Conservation (phyloP, 1,139 yeast genomes). For the Wickerhamomyces sp. region DNA sequence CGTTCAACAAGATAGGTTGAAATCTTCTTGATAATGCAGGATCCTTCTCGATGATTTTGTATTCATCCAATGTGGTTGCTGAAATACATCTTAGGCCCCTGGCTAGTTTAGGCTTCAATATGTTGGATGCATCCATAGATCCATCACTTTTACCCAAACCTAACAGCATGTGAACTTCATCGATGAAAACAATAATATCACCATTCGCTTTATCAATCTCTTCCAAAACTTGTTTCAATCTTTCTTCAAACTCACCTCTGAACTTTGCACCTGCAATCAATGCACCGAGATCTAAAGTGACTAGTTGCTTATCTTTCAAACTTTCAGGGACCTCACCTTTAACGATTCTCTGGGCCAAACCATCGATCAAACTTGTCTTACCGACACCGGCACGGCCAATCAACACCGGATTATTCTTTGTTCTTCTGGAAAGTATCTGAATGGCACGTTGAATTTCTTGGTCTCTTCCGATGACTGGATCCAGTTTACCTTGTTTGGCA, state of each 20-base stretch:
- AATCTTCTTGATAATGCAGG: conserved; percentile 90
- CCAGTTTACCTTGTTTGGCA: conserved; percentile 87
- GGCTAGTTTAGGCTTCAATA: conserved; percentile 90
- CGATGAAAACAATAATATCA: conserved; percentile 76
- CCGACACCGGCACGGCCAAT: conserved; percentile 98
- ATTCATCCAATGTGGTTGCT: conserved; percentile 90
- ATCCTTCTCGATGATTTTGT: conserved; percentile 85
- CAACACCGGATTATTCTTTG: conserved; percentile 90
- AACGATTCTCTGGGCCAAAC: conserved; percentile 87
- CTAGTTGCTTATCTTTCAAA: conserved; percentile 76
- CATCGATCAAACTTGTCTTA: conserved; percentile 95
- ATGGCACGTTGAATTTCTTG: conserved; percentile 91
- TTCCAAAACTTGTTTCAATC: conserved; percentile 75
- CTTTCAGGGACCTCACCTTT: conserved; percentile 93
- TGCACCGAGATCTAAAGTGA: conserved; percentile 83
- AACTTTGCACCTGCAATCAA: conserved; percentile 92
- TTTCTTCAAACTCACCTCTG: conserved; percentile 93
- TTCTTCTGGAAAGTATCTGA: conserved; percentile 85
- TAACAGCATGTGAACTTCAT: conserved; percentile 84
- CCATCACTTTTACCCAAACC: conserved; percentile 97
- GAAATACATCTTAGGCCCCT: conserved; percentile 95
- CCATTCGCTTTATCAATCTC: conserved; percentile 86
- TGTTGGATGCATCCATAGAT: conserved; percentile 89
- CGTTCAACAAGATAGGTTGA: conserved; percentile 81
- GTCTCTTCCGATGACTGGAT: conserved; percentile 96